These are phyloP conservation scores for Wickerhamomyces xylosicus DNA, from an alignment of 805 yeast species.

Conservation along the genomic window DNA sequence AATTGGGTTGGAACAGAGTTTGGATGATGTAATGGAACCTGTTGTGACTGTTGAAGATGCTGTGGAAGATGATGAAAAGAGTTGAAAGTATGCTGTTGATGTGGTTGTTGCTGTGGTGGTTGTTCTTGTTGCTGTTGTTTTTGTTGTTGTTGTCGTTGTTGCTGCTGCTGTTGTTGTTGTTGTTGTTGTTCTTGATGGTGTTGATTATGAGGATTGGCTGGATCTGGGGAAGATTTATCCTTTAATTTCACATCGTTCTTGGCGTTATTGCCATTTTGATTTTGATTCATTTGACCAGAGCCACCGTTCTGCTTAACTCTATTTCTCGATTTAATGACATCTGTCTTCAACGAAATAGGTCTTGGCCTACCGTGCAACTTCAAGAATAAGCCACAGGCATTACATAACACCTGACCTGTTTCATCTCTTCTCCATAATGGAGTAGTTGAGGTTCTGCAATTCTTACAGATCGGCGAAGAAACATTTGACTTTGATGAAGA, in stretches of 20 bases:
- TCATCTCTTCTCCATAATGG: slow-evolving; percentile 96
- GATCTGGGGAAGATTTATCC: background rate
- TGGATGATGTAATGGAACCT: slow-evolving; percentile 37
- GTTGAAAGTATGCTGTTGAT: slow-evolving; percentile 4
- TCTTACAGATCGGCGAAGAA: slow-evolving; percentile 68
- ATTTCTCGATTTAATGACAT: slow-evolving; percentile 85
- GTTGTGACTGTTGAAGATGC: slow-evolving; percentile 16
- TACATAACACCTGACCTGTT: slow-evolving; percentile 80
- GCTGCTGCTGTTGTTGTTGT: slow-evolving; percentile 6
- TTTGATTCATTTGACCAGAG: slow-evolving; percentile 10
- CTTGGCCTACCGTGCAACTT: slow-evolving; percentile 89
- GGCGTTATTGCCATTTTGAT: background rate
- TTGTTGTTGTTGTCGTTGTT: slow-evolving; percentile 1
- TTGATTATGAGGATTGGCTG: background rate
- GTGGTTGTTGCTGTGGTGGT: slow-evolving; percentile 21
- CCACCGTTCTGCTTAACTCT: slow-evolving; percentile 47
- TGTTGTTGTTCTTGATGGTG: slow-evolving; percentile 2
- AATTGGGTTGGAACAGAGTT: slow-evolving; percentile 61
- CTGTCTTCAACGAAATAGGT: slow-evolving; percentile 85
- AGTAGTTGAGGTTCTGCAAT: slow-evolving; percentile 87
- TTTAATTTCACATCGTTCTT: background rate
- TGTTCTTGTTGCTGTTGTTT: slow-evolving; percentile 21
- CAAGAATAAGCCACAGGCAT: slow-evolving; percentile 86
- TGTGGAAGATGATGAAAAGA: slow-evolving; percentile 21
- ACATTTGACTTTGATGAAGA: slow-evolving; percentile 39